Conservation (phyloP, 2,329 filamentous ascomycete genomes). For the Botrytis fragariae region DNA sequence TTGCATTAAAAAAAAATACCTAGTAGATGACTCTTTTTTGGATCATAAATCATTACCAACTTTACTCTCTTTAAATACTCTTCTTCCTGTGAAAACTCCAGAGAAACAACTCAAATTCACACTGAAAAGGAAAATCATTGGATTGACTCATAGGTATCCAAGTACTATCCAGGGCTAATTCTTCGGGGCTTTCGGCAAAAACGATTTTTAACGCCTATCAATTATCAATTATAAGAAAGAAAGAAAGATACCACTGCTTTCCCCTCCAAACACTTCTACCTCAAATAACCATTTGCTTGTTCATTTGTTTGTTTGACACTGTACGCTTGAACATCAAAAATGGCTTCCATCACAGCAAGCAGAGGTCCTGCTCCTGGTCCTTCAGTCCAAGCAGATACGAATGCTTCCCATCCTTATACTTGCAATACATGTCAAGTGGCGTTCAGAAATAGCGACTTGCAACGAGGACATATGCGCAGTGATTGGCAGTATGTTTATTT, state of each 20-base stretch:
- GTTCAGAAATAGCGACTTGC: constrained; percentile 88
- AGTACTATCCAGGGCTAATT: constrained; percentile 3
- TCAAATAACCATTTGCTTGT: background rate
- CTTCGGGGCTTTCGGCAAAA: constrained; percentile 2
- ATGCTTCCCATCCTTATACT: constrained; percentile 78
- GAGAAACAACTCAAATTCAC: background rate
- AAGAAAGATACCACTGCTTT: background rate
- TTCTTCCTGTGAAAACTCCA: background rate
- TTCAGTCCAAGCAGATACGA: constrained; percentile 34
- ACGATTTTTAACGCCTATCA: constrained; percentile 13
- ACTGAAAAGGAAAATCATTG: background rate
- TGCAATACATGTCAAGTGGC: constrained; percentile 98
- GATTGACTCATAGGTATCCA: background rate
- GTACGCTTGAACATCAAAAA: constrained; percentile 33
- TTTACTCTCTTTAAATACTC: background rate
- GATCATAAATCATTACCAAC: background rate
- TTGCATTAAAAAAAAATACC: background rate
- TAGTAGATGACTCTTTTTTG: background rate
- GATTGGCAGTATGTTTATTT: constrained; percentile 84
- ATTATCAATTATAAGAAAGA: constrained; percentile 1
- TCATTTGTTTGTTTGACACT: background rate
- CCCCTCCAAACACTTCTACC: constrained; percentile 4
- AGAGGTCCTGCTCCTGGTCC: constrained; percentile 34
- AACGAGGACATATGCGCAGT: constrained; percentile 94
- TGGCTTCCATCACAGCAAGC: constrained; percentile 50